Evolutionary conservation across 1,139 yeast species (phyloP).

Genomic region (Protomyces inundatus): DNA sequence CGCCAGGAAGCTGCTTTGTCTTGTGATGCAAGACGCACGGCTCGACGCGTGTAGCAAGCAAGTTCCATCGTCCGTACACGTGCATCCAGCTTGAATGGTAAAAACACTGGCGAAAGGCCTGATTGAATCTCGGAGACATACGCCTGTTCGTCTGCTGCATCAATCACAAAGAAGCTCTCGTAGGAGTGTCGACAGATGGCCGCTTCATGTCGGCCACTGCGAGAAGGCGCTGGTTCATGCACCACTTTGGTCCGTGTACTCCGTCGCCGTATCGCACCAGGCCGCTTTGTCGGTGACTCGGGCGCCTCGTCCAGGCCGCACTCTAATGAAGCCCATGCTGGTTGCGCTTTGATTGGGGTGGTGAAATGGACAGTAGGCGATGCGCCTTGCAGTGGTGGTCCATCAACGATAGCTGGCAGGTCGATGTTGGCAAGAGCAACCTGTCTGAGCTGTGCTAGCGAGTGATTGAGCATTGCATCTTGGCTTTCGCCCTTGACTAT

Average conservation of each 20-base stretch:
- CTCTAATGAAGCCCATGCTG: not conserved
- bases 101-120: not conserved
- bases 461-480: slow-evolving; percentile 25
- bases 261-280: slow-evolving; percentile 11
- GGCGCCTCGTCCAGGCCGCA: not conserved
- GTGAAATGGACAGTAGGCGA: not conserved
- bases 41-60: not conserved
- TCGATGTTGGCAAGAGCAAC: slow-evolving; percentile 1
- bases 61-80: not conserved
- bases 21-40: not conserved
- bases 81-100: slow-evolving; percentile 3
- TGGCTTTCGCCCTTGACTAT: not conserved
- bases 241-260: slow-evolving; percentile 7
- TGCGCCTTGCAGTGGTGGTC: not conserved
- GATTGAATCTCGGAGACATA: slow-evolving; percentile 13
- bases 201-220: not conserved
- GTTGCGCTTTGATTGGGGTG: not conserved
- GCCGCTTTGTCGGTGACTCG: not conserved
- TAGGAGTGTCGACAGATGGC: not conserved
- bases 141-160: not conserved
- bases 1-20: not conserved
- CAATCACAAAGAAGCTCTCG: slow-evolving; percentile 8
- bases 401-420: not conserved
- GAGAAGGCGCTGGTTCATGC: not conserved
- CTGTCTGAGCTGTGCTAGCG: slow-evolving; percentile 18